phyloP scores from a whole-genome alignment of 306 rosid species.

The Ochetophila trinervis region DNA sequence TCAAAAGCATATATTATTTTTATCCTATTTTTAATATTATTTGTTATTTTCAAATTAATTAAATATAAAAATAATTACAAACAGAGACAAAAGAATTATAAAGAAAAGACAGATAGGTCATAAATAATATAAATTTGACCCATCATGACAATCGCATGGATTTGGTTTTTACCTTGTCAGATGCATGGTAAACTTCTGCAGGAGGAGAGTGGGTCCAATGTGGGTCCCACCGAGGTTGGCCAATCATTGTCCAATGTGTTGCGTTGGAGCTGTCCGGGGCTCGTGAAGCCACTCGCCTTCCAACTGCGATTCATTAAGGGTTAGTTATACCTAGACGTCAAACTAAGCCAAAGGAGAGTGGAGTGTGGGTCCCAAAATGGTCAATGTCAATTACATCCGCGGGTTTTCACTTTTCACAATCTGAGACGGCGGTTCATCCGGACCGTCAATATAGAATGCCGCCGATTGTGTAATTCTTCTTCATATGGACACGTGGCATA shows the following conservation, averaged over 20 bases:
- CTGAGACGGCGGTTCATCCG: conserved; percentile 9
- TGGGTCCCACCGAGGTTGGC: neutral
- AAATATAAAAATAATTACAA: no score
- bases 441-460: conserved; percentile 11
- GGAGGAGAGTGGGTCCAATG: no score
- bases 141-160: no score
- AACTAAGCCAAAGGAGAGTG: neutral
- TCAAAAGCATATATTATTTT: no score
- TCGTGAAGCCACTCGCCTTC: conserved; percentile 9
- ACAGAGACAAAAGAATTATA: no score
- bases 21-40: no score
- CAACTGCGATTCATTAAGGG: neutral
- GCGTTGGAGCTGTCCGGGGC: neutral
- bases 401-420: conserved; percentile 25
- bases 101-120: no score
- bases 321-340: neutral
- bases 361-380: conserved; percentile 1
- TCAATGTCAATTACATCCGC: conserved; percentile 26
- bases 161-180: neutral
- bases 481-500: neutral
- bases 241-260: neutral
- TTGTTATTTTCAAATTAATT: no score
- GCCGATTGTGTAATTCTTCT: neutral
- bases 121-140: no score
- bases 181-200: no score